These are phyloP conservation scores for Clavariopsis aquatica DNA, from an alignment of 495 filamentous ascomycete species.

Conservation along the genomic window DNA sequence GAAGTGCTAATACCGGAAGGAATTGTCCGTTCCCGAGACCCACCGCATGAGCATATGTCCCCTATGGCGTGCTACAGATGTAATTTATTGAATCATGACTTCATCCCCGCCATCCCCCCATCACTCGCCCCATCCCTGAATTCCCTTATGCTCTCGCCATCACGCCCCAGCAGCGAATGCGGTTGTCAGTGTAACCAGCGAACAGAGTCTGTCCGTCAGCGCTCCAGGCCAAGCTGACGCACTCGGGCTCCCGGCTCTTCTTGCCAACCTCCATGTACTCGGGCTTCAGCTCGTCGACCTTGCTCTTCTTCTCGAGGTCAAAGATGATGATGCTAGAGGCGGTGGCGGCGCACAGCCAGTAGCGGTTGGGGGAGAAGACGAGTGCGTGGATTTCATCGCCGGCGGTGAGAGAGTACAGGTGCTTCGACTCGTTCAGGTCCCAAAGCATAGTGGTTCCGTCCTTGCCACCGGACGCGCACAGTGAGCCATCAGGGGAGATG, in stretches of 20 bases:
- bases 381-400: conserved; percentile 99
- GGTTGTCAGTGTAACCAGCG: conserved; percentile 99
- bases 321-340: conserved; percentile 99
- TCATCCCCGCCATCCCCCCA: conserved; percentile 18
- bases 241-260: conserved; percentile 99
- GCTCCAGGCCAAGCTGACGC: conserved; percentile 92
- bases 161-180: conserved; percentile 99
- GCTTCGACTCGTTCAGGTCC: conserved; percentile 99
- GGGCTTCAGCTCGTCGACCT: conserved; percentile 99
- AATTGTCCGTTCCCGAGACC: conserved; percentile 25
- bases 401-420: conserved; percentile 99
- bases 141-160: conserved; percentile 60
- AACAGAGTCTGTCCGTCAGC: conserved; percentile 99
- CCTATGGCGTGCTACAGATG: conserved; percentile 34
- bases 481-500: conserved; percentile 98
- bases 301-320: conserved; percentile 99
- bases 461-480: conserved; percentile 99
- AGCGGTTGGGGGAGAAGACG: conserved; percentile 99
- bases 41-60: conserved; percentile 12
- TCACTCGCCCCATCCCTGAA: neutral
- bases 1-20: conserved; percentile 37
- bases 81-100: conserved; percentile 24
- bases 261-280: conserved; percentile 95
- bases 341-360: conserved; percentile 99
- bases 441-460: conserved; percentile 99